These are phyloP conservation scores for Athelia psychrophila DNA, from an alignment of 1,284 basidiomycete species.

Conservation along the genomic window DNA sequence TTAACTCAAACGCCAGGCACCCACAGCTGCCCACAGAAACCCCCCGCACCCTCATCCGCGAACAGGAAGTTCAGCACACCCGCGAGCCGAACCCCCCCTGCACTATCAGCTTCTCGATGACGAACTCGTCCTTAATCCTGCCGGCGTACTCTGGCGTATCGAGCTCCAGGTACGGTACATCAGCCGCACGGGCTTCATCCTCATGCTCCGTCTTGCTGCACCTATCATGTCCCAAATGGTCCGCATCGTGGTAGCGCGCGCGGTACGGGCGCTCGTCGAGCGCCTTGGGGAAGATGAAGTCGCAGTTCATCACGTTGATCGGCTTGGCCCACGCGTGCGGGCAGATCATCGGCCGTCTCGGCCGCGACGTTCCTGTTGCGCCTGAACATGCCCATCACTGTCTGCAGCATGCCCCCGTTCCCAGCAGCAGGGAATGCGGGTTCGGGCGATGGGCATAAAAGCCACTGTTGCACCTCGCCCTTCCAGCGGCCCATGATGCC, in stretches of 20 bases:
- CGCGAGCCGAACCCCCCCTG: slow-evolving; percentile 82
- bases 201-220: slow-evolving; percentile 2
- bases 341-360: too few species aligned
- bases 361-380: too few species aligned
- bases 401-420: slow-evolving; percentile 22
- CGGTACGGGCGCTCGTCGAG: slow-evolving; percentile 49
- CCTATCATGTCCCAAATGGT: background rate
- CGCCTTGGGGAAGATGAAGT: slow-evolving; percentile 72
- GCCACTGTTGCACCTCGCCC: slow-evolving; percentile 58
- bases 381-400: slow-evolving; percentile 9
- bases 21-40: too few species aligned
- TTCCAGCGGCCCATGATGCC: slow-evolving; percentile 70
- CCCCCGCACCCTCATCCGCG: slow-evolving; percentile 32
- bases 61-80: slow-evolving; percentile 79
- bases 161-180: slow-evolving; percentile 62
- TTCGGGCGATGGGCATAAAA: slow-evolving; percentile 52
- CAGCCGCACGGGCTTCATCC: background rate
- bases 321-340: slow-evolving; percentile 56
- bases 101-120: slow-evolving; percentile 80
- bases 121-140: slow-evolving; percentile 58
- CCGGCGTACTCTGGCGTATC: slow-evolving; percentile 84
- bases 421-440: slow-evolving; percentile 8
- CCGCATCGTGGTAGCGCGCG: background rate
- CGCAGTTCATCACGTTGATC: slow-evolving; percentile 77
- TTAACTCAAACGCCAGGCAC: too few species aligned